Base-by-base conservation (phyloP, 1,284 basidiomycete genomes). In the Apiotrichum sp. region DNA sequence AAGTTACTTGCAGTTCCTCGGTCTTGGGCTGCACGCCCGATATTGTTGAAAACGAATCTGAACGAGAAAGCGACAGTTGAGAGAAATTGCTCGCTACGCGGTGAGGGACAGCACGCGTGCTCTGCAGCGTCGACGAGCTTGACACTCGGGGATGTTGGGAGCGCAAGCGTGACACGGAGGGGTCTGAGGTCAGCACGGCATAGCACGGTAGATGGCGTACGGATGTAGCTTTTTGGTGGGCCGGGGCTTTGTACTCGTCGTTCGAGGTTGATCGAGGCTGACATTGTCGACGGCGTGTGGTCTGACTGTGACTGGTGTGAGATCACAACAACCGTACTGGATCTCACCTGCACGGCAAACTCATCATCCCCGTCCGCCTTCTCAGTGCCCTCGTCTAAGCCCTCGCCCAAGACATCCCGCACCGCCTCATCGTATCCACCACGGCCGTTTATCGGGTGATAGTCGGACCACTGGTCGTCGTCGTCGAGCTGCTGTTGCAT, bases 91-190 rank as follows among this genome's bases (percentile, higher is more conserved):
- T 67, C 0, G 70, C 61, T 2, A 66, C 59, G 3, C 69, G 65
- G 46, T 68, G 67, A 13, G 16, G 47, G 14, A 14, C 34, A n/a
- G 16, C 11, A 14, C 36, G 35, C 29, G 40, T 42, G 39, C 31
- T 50, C 29, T 50, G 31, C n/a, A 50, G 6, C 3, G 47, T 38
- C 5, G 47, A 48, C 6, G 47, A 39, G 36, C 47, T 48, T 10
- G 47, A 3, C 9, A 22, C 11, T 10, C 47, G 47, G 10, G 47
- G 47, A 22, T 47, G 56, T 32, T 75, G 81, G 2, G 84, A 82
- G 33, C 90, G 86, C 43, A 95, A 81, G 22, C 90, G 83, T 11
- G 90, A 95, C 7, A 93, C 83, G 32, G 81, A 84, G 1, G 89
- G 88, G 67, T 90, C 87, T 59, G 87, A 68, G 40, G 82, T 56